Conservation (phyloP, 2,329 filamentous ascomycete genomes). For the Claviceps capensis region DNA sequence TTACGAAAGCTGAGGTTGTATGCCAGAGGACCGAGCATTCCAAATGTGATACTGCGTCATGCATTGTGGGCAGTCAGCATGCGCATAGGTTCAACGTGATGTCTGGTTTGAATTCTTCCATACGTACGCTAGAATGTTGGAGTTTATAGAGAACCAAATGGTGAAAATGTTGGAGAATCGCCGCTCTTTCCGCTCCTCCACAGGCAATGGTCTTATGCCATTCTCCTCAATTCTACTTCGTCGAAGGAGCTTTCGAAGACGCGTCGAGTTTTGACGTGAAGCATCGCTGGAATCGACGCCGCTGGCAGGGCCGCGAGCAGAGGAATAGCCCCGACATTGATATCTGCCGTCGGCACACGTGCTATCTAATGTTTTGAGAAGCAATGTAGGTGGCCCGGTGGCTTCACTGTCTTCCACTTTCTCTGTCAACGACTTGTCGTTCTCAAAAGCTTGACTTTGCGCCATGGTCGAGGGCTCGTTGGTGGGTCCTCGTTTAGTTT, state of each 20-base stretch:
- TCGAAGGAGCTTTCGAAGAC: slow-evolving; percentile 16
- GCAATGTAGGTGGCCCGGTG: background rate
- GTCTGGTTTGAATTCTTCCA: background rate
- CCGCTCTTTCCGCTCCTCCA: slow-evolving; percentile 26
- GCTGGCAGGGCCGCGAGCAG: background rate
- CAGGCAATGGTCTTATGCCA: slow-evolving; percentile 29
- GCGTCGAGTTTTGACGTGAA: background rate
- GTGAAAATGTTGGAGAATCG: slow-evolving; percentile 32
- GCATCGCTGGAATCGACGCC: background rate
- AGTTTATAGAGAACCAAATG: slow-evolving; percentile 34
- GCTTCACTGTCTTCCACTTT: background rate
- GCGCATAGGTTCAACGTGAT: background rate
- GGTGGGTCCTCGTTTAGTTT: background rate
- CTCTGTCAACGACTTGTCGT: background rate
- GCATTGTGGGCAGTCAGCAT: background rate
- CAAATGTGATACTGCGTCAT: slow-evolving; percentile 40
- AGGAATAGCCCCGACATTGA: background rate
- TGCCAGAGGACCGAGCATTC: slow-evolving; percentile 43
- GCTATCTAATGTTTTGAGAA: background rate
- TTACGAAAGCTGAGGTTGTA: slow-evolving; percentile 43
- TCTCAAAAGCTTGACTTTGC: background rate
- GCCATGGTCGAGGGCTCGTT: background rate
- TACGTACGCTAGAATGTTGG: slow-evolving; percentile 31
- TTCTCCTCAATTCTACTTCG: slow-evolving; percentile 28
- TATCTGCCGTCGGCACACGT: background rate